phyloP scores from a whole-genome alignment of 169 alveolate species.

The Plasmodium cynomolgi region DNA sequence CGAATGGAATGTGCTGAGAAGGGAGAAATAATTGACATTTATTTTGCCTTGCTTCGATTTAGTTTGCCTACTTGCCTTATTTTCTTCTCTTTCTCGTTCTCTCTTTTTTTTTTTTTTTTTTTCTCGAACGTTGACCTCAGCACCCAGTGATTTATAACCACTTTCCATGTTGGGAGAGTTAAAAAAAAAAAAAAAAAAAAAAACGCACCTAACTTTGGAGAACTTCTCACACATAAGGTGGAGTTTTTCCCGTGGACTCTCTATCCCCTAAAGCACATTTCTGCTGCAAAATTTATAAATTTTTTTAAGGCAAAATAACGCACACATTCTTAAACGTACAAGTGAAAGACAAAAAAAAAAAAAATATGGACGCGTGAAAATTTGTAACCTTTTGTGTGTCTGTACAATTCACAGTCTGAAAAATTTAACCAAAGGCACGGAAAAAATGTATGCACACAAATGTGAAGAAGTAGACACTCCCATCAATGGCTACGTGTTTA shows the following conservation, averaged over 20 bases:
- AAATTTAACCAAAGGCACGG: background rate
- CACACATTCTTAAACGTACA: background rate
- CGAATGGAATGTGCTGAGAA: background rate
- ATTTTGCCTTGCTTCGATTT: background rate
- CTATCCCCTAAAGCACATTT: background rate
- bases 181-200: background rate
- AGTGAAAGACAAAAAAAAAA: background rate
- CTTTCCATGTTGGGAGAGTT: background rate
- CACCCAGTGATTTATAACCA: background rate
- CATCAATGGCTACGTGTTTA: background rate
- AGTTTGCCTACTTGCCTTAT: background rate
- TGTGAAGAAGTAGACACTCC: background rate
- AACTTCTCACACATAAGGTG: background rate
- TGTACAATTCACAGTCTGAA: background rate
- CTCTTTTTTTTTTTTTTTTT: background rate
- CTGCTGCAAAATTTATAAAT: background rate
- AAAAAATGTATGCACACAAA: background rate
- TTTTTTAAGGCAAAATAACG: background rate
- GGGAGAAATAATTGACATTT: background rate
- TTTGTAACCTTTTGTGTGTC: background rate
- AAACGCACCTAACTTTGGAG: background rate
- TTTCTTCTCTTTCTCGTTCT: background rate
- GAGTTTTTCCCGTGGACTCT: background rate
- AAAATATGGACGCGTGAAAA: background rate
- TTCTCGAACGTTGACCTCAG: background rate